Percentiles rank a stretch among this genome's conserved stretches.
Evolutionary conservation across 140 eudicot species (phyloP).

Genomic region (Oenanthe javanica): DNA sequence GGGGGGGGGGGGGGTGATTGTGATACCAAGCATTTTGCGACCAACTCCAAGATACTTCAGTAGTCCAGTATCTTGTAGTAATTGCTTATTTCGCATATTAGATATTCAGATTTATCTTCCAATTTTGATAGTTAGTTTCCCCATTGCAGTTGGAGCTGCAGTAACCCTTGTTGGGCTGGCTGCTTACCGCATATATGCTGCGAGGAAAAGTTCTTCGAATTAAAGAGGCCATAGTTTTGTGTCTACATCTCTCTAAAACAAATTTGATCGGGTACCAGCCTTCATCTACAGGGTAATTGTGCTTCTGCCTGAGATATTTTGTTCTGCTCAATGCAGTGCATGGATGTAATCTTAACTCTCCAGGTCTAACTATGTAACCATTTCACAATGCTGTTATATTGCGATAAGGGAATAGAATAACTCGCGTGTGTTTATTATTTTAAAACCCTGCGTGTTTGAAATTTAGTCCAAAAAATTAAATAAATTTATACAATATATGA

Average conservation of each 20-base stretch:
- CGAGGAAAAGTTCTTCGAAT: conserved; percentile 54
- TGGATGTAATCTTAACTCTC: not conserved
- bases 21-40: too few relatives aligned
- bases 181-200: conserved; percentile 91
- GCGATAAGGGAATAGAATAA: not conserved
- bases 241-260: not conserved
- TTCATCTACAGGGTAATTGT: not conserved
- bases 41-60: not conserved
- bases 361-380: not conserved
- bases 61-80: not conserved
- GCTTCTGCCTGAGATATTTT: not conserved
- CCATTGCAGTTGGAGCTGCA: conserved; percentile 83
- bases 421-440: too few relatives aligned
- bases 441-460: too few relatives aligned
- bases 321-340: not conserved
- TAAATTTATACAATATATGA: too few relatives aligned
- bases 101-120: not conserved
- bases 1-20: too few relatives aligned
- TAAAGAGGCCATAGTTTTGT: not conserved
- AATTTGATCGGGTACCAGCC: not conserved
- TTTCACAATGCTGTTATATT: not conserved
- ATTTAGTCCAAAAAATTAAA: too few relatives aligned
- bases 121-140: not conserved
- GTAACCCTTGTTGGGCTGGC: conserved; percentile 87
- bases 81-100: not conserved